Percentiles rank a stretch among this genome's conserved stretches.
Evolutionary conservation across 257 asterid genomes (phyloP).

Genomic region (Catharanthus roseus): DNA sequence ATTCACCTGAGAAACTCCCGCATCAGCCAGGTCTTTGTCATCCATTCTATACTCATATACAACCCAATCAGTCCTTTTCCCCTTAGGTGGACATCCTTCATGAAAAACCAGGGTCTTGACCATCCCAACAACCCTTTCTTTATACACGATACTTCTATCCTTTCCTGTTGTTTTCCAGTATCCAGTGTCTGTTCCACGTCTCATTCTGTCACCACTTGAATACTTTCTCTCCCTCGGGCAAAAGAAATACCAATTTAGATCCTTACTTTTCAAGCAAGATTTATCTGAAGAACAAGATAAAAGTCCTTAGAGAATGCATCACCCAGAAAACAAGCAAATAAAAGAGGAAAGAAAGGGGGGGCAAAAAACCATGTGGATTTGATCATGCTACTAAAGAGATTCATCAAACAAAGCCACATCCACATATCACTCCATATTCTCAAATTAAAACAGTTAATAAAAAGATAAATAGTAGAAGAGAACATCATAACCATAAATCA

Average conservation of each 20-base stretch:
- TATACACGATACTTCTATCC: conserved; percentile 37
- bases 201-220: conserved; percentile 65
- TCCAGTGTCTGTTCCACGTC: conserved; percentile 78
- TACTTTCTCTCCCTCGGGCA: conserved; percentile 85
- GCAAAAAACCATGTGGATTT: neutral
- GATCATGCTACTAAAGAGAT: neutral
- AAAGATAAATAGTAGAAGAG: neutral
- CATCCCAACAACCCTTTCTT: conserved; percentile 46
- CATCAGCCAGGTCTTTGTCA: conserved; percentile 44
- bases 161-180: conserved; percentile 90
- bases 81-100: conserved; percentile 61
- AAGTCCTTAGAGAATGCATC: neutral
- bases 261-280: conserved; percentile 60
- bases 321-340: neutral
- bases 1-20: conserved; percentile 55
- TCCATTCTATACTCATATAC: conserved; percentile 58
- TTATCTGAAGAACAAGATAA: conserved; percentile 38
- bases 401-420: neutral
- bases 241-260: conserved; percentile 87
- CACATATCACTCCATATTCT: neutral
- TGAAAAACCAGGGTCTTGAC: conserved; percentile 80
- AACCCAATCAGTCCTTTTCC: conserved; percentile 85
- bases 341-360: neutral
- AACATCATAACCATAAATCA: neutral
- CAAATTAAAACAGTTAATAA: neutral